Conservation (phyloP, 2,329 filamentous ascomycete genomes). For the Cordyceps cateniannulata region DNA sequence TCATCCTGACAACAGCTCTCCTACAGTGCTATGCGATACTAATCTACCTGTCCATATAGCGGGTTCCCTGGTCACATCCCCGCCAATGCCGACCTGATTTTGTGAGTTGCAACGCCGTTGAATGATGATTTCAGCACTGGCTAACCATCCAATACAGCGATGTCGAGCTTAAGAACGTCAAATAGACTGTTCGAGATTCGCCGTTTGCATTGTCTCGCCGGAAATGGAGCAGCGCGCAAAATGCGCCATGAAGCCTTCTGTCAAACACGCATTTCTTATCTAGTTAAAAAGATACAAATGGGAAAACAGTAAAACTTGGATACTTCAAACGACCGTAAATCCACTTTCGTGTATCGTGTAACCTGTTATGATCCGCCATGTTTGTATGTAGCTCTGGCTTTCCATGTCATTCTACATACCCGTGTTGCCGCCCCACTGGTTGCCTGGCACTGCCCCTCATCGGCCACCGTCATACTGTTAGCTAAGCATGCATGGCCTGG, state of each 20-base stretch:
- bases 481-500: conserved; percentile 7
- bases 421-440: conserved; percentile 7
- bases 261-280: not conserved
- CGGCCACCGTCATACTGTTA: not conserved
- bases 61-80: conserved; percentile 78
- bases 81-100: conserved; percentile 67
- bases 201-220: not conserved
- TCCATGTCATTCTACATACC: conserved; percentile 11
- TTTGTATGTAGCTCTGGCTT: not conserved
- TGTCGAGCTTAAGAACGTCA: conserved; percentile 61
- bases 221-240: conserved; percentile 2
- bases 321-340: not conserved
- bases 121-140: too few species aligned
- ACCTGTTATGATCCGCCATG: not conserved
- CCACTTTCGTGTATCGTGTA: too few species aligned
- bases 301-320: not conserved
- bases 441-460: conserved; percentile 13
- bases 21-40: conserved; percentile 8
- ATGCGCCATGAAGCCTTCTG: not conserved
- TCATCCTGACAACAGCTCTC: not conserved
- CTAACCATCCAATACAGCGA: conserved; percentile 41
- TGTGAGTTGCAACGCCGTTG: conserved; percentile 51
- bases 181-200: conserved; percentile 26
- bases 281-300: not conserved
- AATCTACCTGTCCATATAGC: conserved; percentile 33